Evolutionary conservation across 2,329 filamentous ascomycete genomes (phyloP).

Genomic region (Colletotrichum horii): DNA sequence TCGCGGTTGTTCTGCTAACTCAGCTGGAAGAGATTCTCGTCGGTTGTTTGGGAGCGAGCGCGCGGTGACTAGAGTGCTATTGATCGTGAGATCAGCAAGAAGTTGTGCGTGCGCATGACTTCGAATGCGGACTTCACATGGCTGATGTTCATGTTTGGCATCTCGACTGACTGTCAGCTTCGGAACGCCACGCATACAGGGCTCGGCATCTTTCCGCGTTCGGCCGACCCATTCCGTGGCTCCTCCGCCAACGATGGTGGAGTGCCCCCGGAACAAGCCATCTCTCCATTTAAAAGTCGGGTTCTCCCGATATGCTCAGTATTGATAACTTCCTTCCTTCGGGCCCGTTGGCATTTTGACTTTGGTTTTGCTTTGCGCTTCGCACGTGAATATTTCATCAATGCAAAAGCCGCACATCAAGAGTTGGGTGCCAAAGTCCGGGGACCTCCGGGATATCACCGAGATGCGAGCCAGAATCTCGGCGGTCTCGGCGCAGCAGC

Average conservation of each 20-base stretch:
- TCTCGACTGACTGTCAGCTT: background rate
- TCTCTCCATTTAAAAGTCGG: background rate
- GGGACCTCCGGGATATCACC: slow-evolving; percentile 16
- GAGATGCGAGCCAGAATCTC: slow-evolving; percentile 3
- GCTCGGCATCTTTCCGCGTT: background rate
- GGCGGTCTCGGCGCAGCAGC: slow-evolving; percentile 1
- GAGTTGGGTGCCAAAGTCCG: background rate
- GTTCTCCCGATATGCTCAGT: background rate
- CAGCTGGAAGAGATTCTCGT: background rate
- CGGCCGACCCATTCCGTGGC: background rate
- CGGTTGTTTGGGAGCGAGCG: background rate
- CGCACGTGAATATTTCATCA: background rate
- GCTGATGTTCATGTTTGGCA: background rate
- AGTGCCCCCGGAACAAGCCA: background rate
- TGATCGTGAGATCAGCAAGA: background rate
- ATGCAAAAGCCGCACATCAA: background rate
- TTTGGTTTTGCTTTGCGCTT: background rate
- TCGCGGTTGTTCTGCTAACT: background rate
- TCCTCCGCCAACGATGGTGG: background rate
- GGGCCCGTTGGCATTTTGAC: background rate
- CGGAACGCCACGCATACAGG: background rate
- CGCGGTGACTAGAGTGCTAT: background rate
- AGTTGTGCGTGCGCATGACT: background rate
- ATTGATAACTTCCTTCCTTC: background rate
- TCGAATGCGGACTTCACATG: background rate